Evolutionary conservation across 164 flowering plant species (phyloP), one percentile per base, ranked within the genome.

Genomic region (Hamamelis virginiana): DNA sequence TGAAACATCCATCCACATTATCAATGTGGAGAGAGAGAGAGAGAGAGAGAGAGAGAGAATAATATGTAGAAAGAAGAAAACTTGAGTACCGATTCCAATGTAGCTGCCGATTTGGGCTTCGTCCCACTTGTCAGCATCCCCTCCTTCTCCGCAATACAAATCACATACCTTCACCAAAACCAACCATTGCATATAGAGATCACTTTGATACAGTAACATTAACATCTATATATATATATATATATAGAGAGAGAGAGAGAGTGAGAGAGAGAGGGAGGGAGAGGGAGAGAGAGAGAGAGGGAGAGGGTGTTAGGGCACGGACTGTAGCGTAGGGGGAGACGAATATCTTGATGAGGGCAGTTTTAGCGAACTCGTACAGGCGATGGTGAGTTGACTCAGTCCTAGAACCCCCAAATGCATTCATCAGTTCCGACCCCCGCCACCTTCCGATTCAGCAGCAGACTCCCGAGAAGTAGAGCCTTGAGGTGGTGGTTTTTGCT

Each of bases 51-150:
- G 21, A 45, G 50, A 26, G 63, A 22, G 48, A 1, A n/a, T 8
- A 25, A 21, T 1, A 48, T 23, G 21, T 5, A 45, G 4, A 38
- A 8, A 63, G 12, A 33, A 58, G 51, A 18, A 13, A 44, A 41
- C 11, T 21, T 23, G 5, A 15, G 6, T 83, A 95, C 98, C 98
- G 33, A 96, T 85, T 76, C 96, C 97, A 66, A 93, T 89, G 76
- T 87, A 96, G 72, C 91, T 96, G 57, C 89, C 88, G 18, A 96
- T 91, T 71, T 84, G 96, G 57, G 97, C 92, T 66, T 85, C 91
- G 67, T 86, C 92, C 95, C 94, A 92, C 68, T 89, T 87, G 53
- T 86, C 90, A 3, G 80, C 80, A 66, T 90, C 93, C 0, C 70
- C 62, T 66, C 92, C 98, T 59, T 81, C 83, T 21, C 92, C 95